Evolutionary conservation across 78 protist genomes (phyloP).

Genomic region (Tieghemostelium lacteum): DNA sequence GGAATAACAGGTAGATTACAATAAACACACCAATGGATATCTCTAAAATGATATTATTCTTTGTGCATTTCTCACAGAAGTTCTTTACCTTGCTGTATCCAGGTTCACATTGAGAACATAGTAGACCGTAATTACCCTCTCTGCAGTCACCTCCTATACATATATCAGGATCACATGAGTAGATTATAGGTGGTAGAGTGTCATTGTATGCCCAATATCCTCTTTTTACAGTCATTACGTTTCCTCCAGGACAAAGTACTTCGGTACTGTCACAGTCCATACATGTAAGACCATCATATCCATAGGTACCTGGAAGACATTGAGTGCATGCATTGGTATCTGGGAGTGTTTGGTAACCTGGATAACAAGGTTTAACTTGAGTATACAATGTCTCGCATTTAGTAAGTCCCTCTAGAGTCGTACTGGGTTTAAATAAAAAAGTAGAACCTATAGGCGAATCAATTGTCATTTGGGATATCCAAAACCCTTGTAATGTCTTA

Average conservation of each 20-base stretch:
- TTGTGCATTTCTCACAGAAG: conserved; percentile 24
- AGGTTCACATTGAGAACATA: conserved; percentile 16
- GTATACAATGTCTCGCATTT: too few relatives aligned
- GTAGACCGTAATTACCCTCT: background rate
- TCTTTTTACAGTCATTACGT: background rate
- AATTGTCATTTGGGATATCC: background rate
- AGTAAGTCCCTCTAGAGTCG: too few relatives aligned
- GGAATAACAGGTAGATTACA: background rate
- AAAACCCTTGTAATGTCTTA: background rate
- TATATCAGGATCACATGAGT: conserved; percentile 39
- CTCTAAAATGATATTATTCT: background rate
- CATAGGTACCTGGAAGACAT: conserved; percentile 27
- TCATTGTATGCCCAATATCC: conserved; percentile 29
- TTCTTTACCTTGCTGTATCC: conserved; percentile 62
- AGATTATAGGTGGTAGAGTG: conserved; percentile 4
- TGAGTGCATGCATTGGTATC: background rate
- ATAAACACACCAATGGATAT: conserved; percentile 4
- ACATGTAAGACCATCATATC: conserved; percentile 35
- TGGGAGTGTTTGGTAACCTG: conserved; percentile 14
- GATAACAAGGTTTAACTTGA: conserved; percentile 2
- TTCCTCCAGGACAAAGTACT: conserved; percentile 46
- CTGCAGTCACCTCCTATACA: conserved; percentile 20
- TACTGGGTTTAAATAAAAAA: background rate
- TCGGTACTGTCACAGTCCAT: background rate
- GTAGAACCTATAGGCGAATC: background rate